Conservation (phyloP, 345 rosid genomes). For the Aurinia saxatilis region DNA sequence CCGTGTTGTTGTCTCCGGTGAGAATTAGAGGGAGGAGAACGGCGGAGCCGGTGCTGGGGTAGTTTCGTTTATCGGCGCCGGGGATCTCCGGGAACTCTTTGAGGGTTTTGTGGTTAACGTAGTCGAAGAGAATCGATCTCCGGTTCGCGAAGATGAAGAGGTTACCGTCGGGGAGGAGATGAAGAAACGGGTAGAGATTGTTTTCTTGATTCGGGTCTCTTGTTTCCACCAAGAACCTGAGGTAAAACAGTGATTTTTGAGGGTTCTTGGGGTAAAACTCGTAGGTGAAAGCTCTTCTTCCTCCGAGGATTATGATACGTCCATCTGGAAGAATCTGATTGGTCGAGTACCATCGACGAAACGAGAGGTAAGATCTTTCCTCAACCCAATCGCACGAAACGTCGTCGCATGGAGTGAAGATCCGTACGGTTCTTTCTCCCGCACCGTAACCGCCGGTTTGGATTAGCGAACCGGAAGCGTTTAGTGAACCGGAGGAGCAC, state of each 20-base stretch:
- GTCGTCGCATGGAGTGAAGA: constrained; percentile 44
- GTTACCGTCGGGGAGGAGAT: constrained; percentile 66
- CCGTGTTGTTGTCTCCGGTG: constrained; percentile 3
- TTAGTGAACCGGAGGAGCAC: constrained; percentile 80
- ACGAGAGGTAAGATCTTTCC: constrained; percentile 24
- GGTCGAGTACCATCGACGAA: constrained; percentile 70
- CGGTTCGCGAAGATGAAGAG: constrained; percentile 71
- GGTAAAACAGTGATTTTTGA: constrained; percentile 24
- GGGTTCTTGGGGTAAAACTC: constrained; percentile 55
- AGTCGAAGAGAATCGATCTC: constrained; percentile 57
- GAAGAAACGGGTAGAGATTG: constrained; percentile 81
- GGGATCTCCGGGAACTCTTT: constrained; percentile 61
- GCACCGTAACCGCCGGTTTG: constrained; percentile 82
- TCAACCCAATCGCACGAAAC: constrained; percentile 62
- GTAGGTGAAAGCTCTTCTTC: constrained; percentile 54
- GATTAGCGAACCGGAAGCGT: constrained; percentile 55
- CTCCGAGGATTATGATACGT: constrained; percentile 62
- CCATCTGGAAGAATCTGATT: constrained; percentile 81
- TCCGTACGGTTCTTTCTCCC: constrained; percentile 54
- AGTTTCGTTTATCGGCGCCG: constrained; percentile 56
- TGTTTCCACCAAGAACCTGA: constrained; percentile 57
- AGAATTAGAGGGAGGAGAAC: constrained; percentile 61
- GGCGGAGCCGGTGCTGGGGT: constrained; percentile 81
- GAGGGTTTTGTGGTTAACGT: constrained; percentile 33
- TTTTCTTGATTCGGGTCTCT: constrained; percentile 57